A percentile compares a stretch with the other conserved stretches of the same genome.
These are phyloP conservation scores for Hyphodiscus sp. DNA, from an alignment of 2,329 filamentous ascomycete genomes.

Conservation along the genomic window DNA sequence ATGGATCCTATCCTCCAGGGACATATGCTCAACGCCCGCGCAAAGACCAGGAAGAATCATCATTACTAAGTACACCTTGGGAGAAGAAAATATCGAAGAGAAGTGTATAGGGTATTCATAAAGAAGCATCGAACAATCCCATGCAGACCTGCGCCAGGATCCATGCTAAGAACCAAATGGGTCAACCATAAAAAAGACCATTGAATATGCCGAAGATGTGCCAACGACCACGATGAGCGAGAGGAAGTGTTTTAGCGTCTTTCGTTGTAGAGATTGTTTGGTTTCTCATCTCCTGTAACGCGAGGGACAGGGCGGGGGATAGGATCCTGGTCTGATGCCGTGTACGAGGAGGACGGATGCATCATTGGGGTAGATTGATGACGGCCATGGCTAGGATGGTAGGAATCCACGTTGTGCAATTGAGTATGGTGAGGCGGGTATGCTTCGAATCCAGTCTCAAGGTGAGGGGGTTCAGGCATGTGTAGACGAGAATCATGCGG, in stretches of 20 bases:
- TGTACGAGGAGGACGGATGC: background rate
- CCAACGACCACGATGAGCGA: too few relatives aligned
- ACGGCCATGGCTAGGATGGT: constrained; percentile 2
- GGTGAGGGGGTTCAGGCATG: background rate
- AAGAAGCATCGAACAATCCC: background rate
- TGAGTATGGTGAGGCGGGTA: background rate
- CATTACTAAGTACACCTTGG: too few relatives aligned
- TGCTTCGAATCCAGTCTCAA: background rate
- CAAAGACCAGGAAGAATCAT: too few relatives aligned
- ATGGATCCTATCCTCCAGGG: too few relatives aligned
- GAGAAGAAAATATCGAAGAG: too few relatives aligned
- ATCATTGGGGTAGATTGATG: constrained; percentile 13
- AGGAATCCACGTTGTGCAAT: background rate
- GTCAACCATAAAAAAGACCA: too few relatives aligned
- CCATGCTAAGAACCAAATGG: too few relatives aligned
- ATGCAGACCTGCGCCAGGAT: too few relatives aligned
- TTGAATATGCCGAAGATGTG: too few relatives aligned
- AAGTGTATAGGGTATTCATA: background rate
- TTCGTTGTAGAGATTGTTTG: background rate
- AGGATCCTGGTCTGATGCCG: background rate
- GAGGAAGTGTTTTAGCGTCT: background rate
- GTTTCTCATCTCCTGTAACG: background rate
- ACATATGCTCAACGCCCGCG: too few relatives aligned
- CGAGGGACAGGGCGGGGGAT: background rate
- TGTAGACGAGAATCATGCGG: background rate